phyloP scores from a whole-genome alignment of 1,139 yeast species.

The Pichia terricola region DNA sequence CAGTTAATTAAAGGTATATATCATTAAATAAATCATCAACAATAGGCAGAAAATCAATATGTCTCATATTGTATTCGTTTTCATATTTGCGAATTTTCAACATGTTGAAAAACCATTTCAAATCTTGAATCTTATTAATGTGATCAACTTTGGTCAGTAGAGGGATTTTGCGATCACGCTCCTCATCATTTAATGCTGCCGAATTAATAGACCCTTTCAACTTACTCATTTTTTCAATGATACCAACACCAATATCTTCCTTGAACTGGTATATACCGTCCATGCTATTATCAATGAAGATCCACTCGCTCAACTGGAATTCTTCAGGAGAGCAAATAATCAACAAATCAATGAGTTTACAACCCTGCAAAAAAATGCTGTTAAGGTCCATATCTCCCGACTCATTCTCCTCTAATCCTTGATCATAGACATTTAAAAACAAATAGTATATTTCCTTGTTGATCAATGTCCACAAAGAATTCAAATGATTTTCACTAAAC shows the following conservation, averaged over 20 bases:
- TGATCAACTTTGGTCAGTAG: conserved; percentile 37
- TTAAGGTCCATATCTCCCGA: conserved; percentile 20
- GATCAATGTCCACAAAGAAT: conserved; percentile 63
- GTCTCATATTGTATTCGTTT: conserved; percentile 48
- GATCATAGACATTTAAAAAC: conserved; percentile 35
- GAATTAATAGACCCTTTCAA: neutral
- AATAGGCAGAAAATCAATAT: conserved; percentile 41
- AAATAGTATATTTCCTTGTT: conserved; percentile 29
- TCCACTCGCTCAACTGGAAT: conserved; percentile 76
- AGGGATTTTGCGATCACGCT: conserved; percentile 28
- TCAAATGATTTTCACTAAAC: conserved; percentile 54
- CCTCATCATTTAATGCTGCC: neutral
- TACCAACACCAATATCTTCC: conserved; percentile 28
- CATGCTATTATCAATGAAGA: conserved; percentile 64
- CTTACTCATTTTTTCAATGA: conserved; percentile 40
- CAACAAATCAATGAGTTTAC: conserved; percentile 70
- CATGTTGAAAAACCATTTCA: conserved; percentile 55
- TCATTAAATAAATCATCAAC: conserved; percentile 48
- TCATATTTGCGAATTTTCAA: conserved; percentile 69
- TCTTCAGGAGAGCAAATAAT: conserved; percentile 65
- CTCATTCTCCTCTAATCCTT: conserved; percentile 12
- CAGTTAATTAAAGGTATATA: conserved; percentile 26
- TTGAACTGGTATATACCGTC: conserved; percentile 36
- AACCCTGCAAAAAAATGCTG: conserved; percentile 36
- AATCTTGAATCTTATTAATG: conserved; percentile 37